A percentile compares a stretch with the other conserved stretches of the same genome.
phyloP scores from a whole-genome alignment of 2,329 filamentous ascomycete species.

The Xylariaceae sp. region DNA sequence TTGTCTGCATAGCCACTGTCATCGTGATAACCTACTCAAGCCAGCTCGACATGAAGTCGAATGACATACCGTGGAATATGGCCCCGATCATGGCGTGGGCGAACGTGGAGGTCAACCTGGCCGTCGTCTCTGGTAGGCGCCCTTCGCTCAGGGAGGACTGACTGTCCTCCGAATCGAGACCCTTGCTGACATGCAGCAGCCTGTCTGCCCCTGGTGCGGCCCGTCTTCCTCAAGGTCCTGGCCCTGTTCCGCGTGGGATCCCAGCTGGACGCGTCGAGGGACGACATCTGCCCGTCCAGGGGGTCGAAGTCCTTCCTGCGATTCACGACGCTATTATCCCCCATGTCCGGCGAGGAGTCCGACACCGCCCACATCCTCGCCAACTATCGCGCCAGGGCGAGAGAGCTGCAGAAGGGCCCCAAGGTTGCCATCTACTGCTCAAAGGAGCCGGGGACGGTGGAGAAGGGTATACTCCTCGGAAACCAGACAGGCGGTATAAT shows the following conservation, averaged over 20 bases:
- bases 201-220: not conserved
- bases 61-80: conserved; percentile 20
- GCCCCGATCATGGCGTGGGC: conserved; percentile 21
- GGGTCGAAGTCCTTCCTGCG: not conserved
- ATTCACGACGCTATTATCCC: not conserved
- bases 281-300: not conserved
- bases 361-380: not conserved
- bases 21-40: conserved; percentile 19
- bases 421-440: not conserved
- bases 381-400: not conserved
- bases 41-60: conserved; percentile 13
- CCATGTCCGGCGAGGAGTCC: not conserved
- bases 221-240: conserved; percentile 1
- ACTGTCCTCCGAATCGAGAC: not conserved
- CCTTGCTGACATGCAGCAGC: not conserved
- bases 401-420: not conserved
- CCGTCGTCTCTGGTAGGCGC: conserved; percentile 19
- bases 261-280: not conserved
- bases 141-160: not conserved
- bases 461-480: not conserved
- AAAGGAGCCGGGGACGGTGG: not conserved
- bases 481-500: not conserved
- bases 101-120: conserved; percentile 22
- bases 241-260: not conserved
- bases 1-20: conserved; percentile 22